A percentile compares a stretch with the other conserved stretches of the same genome.
These are phyloP conservation scores for Backusella mclennaniae DNA, from an alignment of 192 early-diverging fungal species.

Conservation along the genomic window DNA sequence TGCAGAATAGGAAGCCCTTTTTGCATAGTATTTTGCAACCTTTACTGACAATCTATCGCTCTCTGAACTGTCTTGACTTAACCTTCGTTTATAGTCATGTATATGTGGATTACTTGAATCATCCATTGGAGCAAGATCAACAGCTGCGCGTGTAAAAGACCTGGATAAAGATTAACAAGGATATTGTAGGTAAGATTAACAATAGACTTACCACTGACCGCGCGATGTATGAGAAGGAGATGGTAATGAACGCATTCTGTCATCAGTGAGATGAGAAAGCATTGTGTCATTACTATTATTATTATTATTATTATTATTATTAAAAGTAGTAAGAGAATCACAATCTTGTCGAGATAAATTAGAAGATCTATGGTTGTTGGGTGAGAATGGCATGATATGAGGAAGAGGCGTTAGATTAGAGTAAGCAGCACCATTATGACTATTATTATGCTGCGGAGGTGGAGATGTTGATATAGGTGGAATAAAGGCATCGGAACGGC, in stretches of 20 bases:
- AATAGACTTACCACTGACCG: neutral
- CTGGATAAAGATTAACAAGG: neutral
- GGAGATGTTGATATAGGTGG: conserved; percentile 1
- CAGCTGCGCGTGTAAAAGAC: neutral
- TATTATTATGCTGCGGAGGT: neutral
- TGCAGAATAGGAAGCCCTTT: neutral
- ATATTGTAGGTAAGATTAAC: too few relatives aligned
- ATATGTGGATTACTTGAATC: neutral
- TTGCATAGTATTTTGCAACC: neutral
- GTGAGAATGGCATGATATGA: neutral
- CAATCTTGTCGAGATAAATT: neutral
- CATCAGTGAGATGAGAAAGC: neutral
- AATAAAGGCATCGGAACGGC: neutral
- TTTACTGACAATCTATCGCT: neutral
- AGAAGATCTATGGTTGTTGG: neutral
- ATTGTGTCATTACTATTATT: neutral
- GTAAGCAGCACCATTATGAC: neutral
- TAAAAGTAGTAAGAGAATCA: neutral
- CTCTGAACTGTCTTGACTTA: neutral
- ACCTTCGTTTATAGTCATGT: neutral
- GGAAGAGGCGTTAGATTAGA: neutral
- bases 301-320: neutral
- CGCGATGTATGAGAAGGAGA: neutral
- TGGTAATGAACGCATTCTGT: neutral
- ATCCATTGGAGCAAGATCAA: neutral